Evolutionary conservation across 2,329 filamentous ascomycete genomes (phyloP).

Genomic region (Apiospora pterosperma): DNA sequence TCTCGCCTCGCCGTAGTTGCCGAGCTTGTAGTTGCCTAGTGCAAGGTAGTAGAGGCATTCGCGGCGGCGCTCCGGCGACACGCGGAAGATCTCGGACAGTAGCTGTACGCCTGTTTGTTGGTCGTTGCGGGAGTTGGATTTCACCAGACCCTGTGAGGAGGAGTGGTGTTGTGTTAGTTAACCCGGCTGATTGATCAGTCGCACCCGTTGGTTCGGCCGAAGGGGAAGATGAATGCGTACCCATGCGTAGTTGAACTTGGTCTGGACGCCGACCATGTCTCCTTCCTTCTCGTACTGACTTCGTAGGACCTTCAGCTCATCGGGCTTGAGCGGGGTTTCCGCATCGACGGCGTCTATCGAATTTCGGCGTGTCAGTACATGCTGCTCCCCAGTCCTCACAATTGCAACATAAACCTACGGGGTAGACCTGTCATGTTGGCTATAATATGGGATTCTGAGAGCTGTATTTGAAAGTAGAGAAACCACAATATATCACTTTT

Average conservation of each 20-base stretch:
- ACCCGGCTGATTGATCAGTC: background rate
- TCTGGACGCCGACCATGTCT: constrained; percentile 93
- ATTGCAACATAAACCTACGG: background rate
- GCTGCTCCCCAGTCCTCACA: background rate
- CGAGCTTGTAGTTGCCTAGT: constrained; percentile 95
- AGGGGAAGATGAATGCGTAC: constrained; percentile 48
- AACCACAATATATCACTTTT: background rate
- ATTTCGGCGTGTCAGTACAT: constrained; percentile 11
- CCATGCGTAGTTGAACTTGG: constrained; percentile 99
- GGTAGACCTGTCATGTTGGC: constrained; percentile 4
- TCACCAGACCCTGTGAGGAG: constrained; percentile 96
- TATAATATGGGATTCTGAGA: background rate
- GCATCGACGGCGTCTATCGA: constrained; percentile 87
- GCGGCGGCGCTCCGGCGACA: constrained; percentile 84
- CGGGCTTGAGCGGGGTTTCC: constrained; percentile 90
- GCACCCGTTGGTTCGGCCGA: background rate
- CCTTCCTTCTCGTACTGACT: constrained; percentile 97
- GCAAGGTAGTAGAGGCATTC: constrained; percentile 99
- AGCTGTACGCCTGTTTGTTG: constrained; percentile 94
- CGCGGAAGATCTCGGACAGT: constrained; percentile 94
- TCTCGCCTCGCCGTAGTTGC: constrained; percentile 92
- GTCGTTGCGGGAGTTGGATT: constrained; percentile 78
- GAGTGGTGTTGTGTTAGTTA: background rate
- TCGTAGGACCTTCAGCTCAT: constrained; percentile 88
- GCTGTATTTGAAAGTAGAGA: background rate